Conservation (phyloP, 2,329 filamentous ascomycete genomes). For the Penicillium sp. region DNA sequence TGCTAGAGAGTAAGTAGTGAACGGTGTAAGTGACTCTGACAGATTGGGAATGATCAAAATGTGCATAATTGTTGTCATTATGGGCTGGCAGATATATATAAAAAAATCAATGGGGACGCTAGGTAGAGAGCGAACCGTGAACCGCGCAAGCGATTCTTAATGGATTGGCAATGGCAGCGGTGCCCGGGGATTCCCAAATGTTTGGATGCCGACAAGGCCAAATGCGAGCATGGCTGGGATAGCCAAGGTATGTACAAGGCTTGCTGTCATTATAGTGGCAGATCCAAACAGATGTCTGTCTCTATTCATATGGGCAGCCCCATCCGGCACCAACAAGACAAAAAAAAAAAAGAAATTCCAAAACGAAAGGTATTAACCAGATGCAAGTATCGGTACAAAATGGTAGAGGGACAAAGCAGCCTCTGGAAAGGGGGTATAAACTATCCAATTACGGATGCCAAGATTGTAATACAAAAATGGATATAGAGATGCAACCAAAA, state of each 20-base stretch:
- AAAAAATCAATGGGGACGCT: not conserved
- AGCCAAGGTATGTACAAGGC: not conserved
- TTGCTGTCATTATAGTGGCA: not conserved
- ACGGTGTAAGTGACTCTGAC: no score
- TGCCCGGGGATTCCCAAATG: no score
- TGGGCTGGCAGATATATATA: not conserved
- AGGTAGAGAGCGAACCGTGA: not conserved
- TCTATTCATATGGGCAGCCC: not conserved
- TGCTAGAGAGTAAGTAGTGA: not conserved
- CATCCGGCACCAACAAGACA: not conserved
- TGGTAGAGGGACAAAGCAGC: constrained; percentile 4
- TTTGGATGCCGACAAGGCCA: not conserved
- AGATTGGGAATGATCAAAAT: not conserved
- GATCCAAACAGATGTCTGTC: not conserved
- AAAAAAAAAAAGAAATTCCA: constrained; percentile 3
- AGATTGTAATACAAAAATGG: constrained; percentile 10
- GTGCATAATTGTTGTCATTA: not conserved
- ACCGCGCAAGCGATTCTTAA: not conserved
- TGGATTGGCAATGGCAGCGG: not conserved
- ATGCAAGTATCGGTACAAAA: constrained; percentile 19
- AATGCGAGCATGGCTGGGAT: not conserved
- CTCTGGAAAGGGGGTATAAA: constrained; percentile 21
- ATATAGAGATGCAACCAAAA: constrained; percentile 9
- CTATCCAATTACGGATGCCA: constrained; percentile 18
- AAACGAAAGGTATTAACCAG: constrained; percentile 14